Percentiles rank a stretch among this genome's conserved stretches.
phyloP scores from a whole-genome alignment of 1,284 basidiomycete species.

The Cutaneotrichosporon cutaneum region DNA sequence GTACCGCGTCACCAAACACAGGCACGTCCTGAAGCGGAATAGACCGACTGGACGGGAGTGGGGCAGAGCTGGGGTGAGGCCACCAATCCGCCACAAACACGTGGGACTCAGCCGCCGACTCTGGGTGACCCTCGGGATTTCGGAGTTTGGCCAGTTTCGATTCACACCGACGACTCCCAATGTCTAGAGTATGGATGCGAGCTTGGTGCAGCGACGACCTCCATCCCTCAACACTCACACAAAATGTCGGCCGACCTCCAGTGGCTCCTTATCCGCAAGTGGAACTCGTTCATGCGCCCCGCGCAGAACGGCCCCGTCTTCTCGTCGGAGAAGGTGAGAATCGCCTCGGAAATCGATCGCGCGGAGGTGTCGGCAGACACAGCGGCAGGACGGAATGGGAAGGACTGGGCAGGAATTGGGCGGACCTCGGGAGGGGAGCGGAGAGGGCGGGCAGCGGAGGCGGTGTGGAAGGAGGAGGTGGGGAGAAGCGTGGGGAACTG shows the following conservation, averaged over 20 bases:
- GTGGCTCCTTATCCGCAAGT: conserved; percentile 86
- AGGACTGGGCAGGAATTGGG: neutral
- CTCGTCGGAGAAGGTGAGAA: conserved; percentile 74
- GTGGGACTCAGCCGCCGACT: neutral
- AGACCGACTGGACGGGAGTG: neutral
- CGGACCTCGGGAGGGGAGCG: neutral
- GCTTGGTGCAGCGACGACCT: neutral
- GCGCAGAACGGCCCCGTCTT: conserved; percentile 72
- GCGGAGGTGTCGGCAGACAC: neutral
- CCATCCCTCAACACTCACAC: conserved; percentile 12
- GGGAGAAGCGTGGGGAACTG: neutral
- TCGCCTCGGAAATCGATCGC: neutral
- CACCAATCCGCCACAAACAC: neutral
- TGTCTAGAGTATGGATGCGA: neutral
- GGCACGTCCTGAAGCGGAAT: neutral
- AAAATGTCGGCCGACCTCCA: conserved; percentile 65
- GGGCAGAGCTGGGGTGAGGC: neutral
- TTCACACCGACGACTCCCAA: too few relatives aligned
- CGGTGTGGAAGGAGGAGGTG: neutral
- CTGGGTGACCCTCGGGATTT: neutral
- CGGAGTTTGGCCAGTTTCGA: neutral
- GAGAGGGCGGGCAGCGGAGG: neutral
- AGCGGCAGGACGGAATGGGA: neutral
- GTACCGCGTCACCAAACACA: neutral
- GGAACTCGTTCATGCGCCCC: conserved; percentile 82